Percentiles rank a stretch among this genome's conserved stretches.
Conservation (phyloP, 257 asterid genomes). For the Rhazya stricta region DNA sequence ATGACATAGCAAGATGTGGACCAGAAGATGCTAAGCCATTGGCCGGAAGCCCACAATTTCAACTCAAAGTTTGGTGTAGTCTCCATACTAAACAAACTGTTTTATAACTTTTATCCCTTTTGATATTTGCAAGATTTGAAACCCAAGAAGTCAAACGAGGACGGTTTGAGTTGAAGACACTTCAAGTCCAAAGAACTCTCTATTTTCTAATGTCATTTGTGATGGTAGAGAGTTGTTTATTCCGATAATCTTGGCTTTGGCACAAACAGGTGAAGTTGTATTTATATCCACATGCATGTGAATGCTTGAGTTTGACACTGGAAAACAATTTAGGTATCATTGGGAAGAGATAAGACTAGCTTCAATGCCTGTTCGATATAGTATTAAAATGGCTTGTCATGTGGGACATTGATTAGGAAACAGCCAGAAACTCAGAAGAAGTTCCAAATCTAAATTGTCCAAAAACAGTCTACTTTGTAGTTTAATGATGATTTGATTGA, state of each 20-base stretch:
- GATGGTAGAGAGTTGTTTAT: conserved; percentile 3
- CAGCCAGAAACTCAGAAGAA: not conserved
- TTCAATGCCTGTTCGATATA: conserved; percentile 28
- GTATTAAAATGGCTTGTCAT: conserved; percentile 31
- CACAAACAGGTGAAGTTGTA: not conserved
- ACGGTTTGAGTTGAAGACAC: conserved; percentile 12
- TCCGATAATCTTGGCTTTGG: conserved; percentile 9
- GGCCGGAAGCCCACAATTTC: not conserved
- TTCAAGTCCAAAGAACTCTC: not conserved
- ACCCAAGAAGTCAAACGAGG: conserved; percentile 26
- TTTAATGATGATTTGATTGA: not conserved
- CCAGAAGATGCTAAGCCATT: not conserved
- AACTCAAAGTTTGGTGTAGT: not conserved
- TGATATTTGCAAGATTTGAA: conserved; percentile 7
- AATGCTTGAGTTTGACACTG: conserved; percentile 17
- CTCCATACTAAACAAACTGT: not conserved
- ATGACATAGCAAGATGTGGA: too few species aligned
- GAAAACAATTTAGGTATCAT: conserved; percentile 1
- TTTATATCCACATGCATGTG: conserved; percentile 34
- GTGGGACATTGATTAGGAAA: conserved; percentile 34
- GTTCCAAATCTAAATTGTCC: conserved; percentile 8
- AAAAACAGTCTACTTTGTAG: not conserved
- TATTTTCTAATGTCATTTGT: not conserved
- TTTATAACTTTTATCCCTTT: not conserved
- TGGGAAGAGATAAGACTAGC: conserved; percentile 31